A percentile compares a stretch with the other conserved stretches of the same genome.
These are phyloP conservation scores for Syzygium jambos DNA, from an alignment of 345 rosid species.

Conservation along the genomic window DNA sequence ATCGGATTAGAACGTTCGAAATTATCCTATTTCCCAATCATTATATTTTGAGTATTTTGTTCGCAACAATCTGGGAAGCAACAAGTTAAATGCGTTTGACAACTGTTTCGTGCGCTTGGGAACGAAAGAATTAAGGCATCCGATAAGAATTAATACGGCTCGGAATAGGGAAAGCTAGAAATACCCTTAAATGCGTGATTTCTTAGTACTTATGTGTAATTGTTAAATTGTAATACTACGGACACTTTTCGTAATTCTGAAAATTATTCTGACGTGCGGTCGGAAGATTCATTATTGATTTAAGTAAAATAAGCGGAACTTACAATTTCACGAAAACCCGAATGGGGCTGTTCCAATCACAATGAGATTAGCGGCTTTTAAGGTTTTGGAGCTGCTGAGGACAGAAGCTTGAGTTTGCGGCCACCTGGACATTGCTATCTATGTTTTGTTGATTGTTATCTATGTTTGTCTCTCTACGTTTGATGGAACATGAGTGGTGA, in stretches of 20 bases:
- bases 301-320: background rate
- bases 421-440: slow-evolving; percentile 64
- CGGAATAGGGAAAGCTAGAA: background rate
- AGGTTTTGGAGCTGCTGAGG: slow-evolving; percentile 75
- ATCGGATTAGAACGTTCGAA: background rate
- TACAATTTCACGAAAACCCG: accelerated
- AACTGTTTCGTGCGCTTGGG: background rate
- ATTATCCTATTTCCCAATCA: background rate
- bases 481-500: background rate
- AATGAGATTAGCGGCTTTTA: background rate
- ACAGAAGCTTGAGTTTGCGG: slow-evolving; percentile 52
- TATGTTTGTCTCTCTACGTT: background rate
- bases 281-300: background rate
- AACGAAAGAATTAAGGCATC: background rate
- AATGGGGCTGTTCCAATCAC: background rate
- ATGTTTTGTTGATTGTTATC: background rate
- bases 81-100: background rate
- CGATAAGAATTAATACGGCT: background rate
- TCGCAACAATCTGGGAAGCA: background rate
- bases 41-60: background rate
- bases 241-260: background rate
- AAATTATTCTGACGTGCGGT: accelerated
- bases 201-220: too few species aligned
- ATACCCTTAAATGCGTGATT: background rate
- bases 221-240: background rate